phyloP scores from a whole-genome alignment of 2,329 filamentous ascomycete species.

The Talaromyces sp. region DNA sequence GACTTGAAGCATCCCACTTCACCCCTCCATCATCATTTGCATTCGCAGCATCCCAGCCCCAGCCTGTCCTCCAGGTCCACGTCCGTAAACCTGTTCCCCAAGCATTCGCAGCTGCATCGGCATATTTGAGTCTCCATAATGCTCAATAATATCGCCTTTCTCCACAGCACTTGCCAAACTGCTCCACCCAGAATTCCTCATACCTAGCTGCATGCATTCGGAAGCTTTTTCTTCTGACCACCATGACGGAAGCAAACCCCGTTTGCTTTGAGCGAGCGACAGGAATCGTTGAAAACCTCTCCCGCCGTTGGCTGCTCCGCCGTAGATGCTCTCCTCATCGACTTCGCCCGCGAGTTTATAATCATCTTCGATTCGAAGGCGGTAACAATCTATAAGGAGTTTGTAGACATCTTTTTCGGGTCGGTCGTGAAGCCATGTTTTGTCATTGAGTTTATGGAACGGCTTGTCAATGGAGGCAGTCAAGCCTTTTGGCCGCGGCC shows the following conservation, averaged over 20 bases:
- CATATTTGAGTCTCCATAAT: not conserved
- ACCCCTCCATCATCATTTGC: not conserved
- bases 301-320: not conserved
- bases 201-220: not conserved
- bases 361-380: slow-evolving; percentile 36
- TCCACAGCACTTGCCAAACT: not conserved
- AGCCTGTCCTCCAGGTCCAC: not conserved
- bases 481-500: not conserved
- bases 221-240: not conserved
- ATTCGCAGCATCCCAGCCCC: not conserved
- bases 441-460: not conserved
- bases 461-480: not conserved
- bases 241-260: not conserved
- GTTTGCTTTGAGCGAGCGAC: not conserved
- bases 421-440: slow-evolving; percentile 43
- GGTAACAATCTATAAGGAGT: slow-evolving; percentile 50
- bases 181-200: not conserved
- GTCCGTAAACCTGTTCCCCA: not conserved
- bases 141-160: not conserved
- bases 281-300: not conserved
- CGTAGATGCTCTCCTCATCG: not conserved
- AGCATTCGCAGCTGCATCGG: not conserved
- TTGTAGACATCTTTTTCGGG: slow-evolving; percentile 46
- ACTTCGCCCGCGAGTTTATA: not conserved
- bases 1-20: not conserved